Conservation (phyloP, 2,329 filamentous ascomycete genomes). For the Blumeriella jaapii region DNA sequence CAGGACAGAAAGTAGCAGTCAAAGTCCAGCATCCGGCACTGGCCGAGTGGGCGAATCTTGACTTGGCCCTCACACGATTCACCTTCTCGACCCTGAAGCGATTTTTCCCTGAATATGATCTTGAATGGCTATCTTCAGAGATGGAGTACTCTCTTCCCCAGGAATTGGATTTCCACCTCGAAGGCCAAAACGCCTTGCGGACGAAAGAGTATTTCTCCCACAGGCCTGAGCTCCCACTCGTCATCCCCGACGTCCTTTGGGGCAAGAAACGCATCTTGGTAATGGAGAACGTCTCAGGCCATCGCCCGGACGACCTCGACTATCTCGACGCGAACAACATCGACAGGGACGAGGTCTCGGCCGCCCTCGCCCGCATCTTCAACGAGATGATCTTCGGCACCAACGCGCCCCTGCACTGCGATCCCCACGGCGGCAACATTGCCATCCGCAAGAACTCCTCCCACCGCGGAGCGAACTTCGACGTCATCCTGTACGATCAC, state of each 20-base stretch:
- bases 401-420: slow-evolving; percentile 83
- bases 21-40: slow-evolving; percentile 91
- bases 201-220: slow-evolving; percentile 72
- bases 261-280: slow-evolving; percentile 81
- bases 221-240: slow-evolving; percentile 63
- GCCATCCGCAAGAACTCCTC: slow-evolving; percentile 72
- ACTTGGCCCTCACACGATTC: slow-evolving; percentile 75
- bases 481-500: slow-evolving; percentile 93
- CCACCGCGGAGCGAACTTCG: slow-evolving; percentile 61
- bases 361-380: slow-evolving; percentile 81
- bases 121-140: slow-evolving; percentile 89
- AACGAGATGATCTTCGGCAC: slow-evolving; percentile 99
- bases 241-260: slow-evolving; percentile 86
- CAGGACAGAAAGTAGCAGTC: slow-evolving; percentile 79
- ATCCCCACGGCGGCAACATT: slow-evolving; percentile 93
- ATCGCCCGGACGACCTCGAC: slow-evolving; percentile 76
- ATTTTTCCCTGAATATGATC: slow-evolving; percentile 95
- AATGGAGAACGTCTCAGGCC: slow-evolving; percentile 86
- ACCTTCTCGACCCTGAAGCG: slow-evolving; percentile 82
- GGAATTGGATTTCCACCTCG: slow-evolving; percentile 80
- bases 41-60: slow-evolving; percentile 80
- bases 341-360: slow-evolving; percentile 89
- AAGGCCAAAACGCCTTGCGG: slow-evolving; percentile 72
- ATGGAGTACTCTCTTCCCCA: slow-evolving; percentile 86
- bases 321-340: slow-evolving; percentile 81